Base-by-base conservation (phyloP, 2,329 filamentous ascomycete species). In the Xylariaceae sp. region DNA sequence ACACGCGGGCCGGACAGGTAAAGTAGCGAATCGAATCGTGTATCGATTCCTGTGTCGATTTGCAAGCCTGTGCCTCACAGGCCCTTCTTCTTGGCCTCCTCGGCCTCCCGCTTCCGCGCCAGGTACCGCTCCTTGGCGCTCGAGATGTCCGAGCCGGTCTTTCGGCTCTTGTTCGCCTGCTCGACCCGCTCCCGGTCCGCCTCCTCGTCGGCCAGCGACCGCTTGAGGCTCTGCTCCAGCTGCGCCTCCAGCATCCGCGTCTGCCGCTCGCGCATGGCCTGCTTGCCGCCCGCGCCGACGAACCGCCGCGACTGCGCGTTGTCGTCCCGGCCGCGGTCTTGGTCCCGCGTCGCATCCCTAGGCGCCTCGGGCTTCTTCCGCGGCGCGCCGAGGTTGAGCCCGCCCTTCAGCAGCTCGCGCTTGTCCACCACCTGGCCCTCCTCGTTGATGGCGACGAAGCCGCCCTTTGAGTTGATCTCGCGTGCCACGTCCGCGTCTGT, bases 351-450 rank as follows among this genome's bases (percentile, higher is more conserved):
- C 15, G 53, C 36, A 19, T 60, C 52, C 31, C 52, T 49, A 30
- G 54, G 44, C 12, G 56, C 55, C 36, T 70, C 61, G 8, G 54
- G 50, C 54, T 77, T 77, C 46, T 79, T 78, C 53, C 75, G 77
- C 53, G 75, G 80, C 1, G 71, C 64, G 31, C 71, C 70, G 13
- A 92, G 61, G 48, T 93, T 93, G 32, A 93, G 67, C 17, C 85
- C 85, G 5, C 83, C 81, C 29, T 65, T 71, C 5, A 93, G 70
- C 7, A 92, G 65, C 55, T 92, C 80, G n/a, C 84, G 70, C 64
- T 88, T 90, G 55, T 93, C 85, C 17, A 86, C 80, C 2, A 92
- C 79, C 52, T 89, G 77, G 0, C 85, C 85, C 24, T 92, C 85
- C 40, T 92, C 85, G 49, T 90, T 90, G 48, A 90, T 60, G 6